Conservation (phyloP, 805 yeast species). For the Candida ficus region DNA sequence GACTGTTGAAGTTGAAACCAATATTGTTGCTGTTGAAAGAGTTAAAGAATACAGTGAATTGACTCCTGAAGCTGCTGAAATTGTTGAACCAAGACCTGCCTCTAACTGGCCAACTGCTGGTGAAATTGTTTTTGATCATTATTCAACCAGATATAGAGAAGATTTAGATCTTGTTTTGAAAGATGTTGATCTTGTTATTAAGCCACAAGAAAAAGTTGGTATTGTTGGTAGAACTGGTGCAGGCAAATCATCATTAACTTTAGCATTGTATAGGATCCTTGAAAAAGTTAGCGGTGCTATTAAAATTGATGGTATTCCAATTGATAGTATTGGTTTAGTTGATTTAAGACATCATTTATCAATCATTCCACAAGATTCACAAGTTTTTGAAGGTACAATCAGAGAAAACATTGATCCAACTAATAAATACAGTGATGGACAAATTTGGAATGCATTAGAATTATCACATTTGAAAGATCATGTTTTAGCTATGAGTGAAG, state of each 20-base stretch:
- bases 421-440: constrained; percentile 58
- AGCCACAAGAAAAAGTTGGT: constrained; percentile 81
- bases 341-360: constrained; percentile 76
- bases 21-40: constrained; percentile 95
- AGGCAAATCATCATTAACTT: constrained; percentile 82
- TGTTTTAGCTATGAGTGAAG: constrained; percentile 47
- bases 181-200: constrained; percentile 56
- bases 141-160: constrained; percentile 80
- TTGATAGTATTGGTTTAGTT: constrained; percentile 61
- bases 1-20: constrained; percentile 98
- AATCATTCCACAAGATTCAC: constrained; percentile 93
- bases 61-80: constrained; percentile 77
- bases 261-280: constrained; percentile 80
- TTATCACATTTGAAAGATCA: constrained; percentile 73
- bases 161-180: constrained; percentile 77
- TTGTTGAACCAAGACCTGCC: constrained; percentile 65
- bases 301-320: constrained; percentile 64
- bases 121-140: constrained; percentile 58
- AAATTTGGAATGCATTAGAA: constrained; percentile 77
- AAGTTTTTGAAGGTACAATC: constrained; percentile 81
- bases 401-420: constrained; percentile 88
- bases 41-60: constrained; percentile 81
- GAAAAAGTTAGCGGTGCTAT: constrained; percentile 72
- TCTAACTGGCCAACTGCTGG: constrained; percentile 72
- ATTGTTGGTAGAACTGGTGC: constrained; percentile 98